Evolutionary conservation across 257 asterid genomes (phyloP), one percentile per base, ranked within the genome.

Genomic region (Linaria vulgaris): DNA sequence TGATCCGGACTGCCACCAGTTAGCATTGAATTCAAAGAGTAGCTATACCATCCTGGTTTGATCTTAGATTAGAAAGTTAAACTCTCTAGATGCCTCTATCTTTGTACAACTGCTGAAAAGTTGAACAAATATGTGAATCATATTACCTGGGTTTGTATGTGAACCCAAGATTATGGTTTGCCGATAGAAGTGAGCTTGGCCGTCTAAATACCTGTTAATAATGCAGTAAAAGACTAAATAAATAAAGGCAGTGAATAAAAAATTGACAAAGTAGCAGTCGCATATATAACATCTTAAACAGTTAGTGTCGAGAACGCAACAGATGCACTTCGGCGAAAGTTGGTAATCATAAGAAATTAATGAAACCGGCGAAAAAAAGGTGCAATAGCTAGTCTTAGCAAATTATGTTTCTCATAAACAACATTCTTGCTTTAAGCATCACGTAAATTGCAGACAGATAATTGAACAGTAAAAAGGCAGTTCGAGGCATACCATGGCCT

Each of bases 101-200:
- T 24, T 54, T 45, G 52, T 65, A 46, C 22, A 44, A 44, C 34
- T 43, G 31, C 21, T 34, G 47, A 53, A 59, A 19, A 27, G 30
- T 30, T 23, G 67, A 54, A 51, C 19, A 48, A 59, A 47, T 49
- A 30, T 56, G 17, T 20, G 38, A 47, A 64, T 39, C 21, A 17
- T 66, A 53, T 57, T 81, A 89, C 97, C 99, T 82, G 97, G 99
- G 74, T 79, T 85, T 60, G 80, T 39, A 73, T 92, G 97, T 72
- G 97, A 89, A 72, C 94, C 69, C 67, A 92, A 81, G 59, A 92
- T 69, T 72, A 92, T 69, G 51, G 99, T 77, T 69, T 92, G 99
- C 76, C 99, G 83, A 69, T 89, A 92, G 86, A 82, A 85, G 16
- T 71, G 90, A 5, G 97, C 91, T 73, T 85, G 99, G 61, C 82